A percentile compares a stretch with the other conserved stretches of the same genome.
These are phyloP conservation scores for Leptomonas pyrrhocoris DNA, from an alignment of 208 protist species.

Conservation along the genomic window DNA sequence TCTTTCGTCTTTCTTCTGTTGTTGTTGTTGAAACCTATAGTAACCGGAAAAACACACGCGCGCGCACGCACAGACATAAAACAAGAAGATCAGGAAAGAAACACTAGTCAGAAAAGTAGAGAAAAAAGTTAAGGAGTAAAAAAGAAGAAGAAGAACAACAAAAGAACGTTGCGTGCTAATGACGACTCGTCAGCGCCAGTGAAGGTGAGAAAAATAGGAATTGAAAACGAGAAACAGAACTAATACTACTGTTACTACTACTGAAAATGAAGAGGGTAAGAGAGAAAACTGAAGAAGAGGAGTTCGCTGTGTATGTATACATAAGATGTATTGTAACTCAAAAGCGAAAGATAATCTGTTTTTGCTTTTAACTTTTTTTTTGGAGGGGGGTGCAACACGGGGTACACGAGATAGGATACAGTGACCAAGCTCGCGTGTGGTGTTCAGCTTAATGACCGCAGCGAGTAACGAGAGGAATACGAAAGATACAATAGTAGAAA, in stretches of 20 bases:
- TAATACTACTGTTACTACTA: neutral
- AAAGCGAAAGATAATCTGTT: too few relatives aligned
- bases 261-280: neutral
- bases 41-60: constrained; percentile 6
- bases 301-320: too few relatives aligned
- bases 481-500: too few relatives aligned
- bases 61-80: constrained; percentile 8
- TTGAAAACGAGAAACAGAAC: neutral
- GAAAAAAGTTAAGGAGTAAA: neutral
- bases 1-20: neutral
- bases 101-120: neutral
- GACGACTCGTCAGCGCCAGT: too few relatives aligned
- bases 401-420: too few relatives aligned
- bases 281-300: too few relatives aligned
- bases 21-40: constrained; percentile 2
- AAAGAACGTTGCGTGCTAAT: neutral
- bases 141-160: neutral
- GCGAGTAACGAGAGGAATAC: too few relatives aligned
- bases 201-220: neutral
- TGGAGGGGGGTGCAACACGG: too few relatives aligned
- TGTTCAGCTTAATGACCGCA: too few relatives aligned
- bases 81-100: constrained; percentile 9
- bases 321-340: too few relatives aligned
- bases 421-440: too few relatives aligned
- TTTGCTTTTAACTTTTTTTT: too few relatives aligned